Evolutionary conservation across 768 basidiomycete species (phyloP).

Genomic region (Suillus variegatus): DNA sequence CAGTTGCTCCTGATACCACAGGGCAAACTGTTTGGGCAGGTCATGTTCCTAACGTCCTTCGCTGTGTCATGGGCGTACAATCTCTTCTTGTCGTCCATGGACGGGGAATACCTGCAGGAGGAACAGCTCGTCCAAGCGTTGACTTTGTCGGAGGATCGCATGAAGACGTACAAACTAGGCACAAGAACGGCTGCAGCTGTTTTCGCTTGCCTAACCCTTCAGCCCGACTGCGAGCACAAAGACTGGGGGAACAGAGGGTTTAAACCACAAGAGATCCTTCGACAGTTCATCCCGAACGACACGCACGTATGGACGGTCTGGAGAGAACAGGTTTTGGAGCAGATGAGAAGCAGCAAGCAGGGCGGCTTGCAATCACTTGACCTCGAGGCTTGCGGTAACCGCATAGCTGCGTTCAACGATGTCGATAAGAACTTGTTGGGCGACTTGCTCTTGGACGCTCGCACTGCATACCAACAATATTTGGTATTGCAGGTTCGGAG

Average conservation of each 20-base stretch:
- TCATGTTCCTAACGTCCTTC: slow-evolving; percentile 24
- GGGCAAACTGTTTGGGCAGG: slow-evolving; percentile 23
- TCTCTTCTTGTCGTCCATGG: slow-evolving; percentile 29
- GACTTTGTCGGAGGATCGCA: slow-evolving; percentile 13
- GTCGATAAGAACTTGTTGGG: not conserved
- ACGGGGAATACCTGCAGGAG: slow-evolving; percentile 15
- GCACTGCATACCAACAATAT: not conserved
- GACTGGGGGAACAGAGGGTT: not conserved
- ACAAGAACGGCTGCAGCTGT: slow-evolving; percentile 11
- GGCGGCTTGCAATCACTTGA: not conserved
- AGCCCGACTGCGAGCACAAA: not conserved
- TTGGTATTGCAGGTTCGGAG: not conserved
- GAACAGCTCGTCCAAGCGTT: slow-evolving; percentile 14
- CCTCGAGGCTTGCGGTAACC: not conserved
- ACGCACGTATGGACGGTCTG: slow-evolving; percentile 9
- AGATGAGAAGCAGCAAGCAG: not conserved
- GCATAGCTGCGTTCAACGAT: not conserved
- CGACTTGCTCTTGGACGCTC: not conserved
- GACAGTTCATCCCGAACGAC: slow-evolving; percentile 11
- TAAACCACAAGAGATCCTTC: slow-evolving; percentile 3
- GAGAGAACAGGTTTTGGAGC: slow-evolving; percentile 5
- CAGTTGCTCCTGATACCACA: slow-evolving; percentile 27
- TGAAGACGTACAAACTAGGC: slow-evolving; percentile 10
- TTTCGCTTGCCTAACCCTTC: slow-evolving; percentile 8
- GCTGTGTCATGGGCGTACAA: slow-evolving; percentile 26